Evolutionary conservation across 2,329 filamentous ascomycete genomes (phyloP), one percentile per base, ranked within the genome.

Genomic region (Cladobotryum mycophilum): DNA sequence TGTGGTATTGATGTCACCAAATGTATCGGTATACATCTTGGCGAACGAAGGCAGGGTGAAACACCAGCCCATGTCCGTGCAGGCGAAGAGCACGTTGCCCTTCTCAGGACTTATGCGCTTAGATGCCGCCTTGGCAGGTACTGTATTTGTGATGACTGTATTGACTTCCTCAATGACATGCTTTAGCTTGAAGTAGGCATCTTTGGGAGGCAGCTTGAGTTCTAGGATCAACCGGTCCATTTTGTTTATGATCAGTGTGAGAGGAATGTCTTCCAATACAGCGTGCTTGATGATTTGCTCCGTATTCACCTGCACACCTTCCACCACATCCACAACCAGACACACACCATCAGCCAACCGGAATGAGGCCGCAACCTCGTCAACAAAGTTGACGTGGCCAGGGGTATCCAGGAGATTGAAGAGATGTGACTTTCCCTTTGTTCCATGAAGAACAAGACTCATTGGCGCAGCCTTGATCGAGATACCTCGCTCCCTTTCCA

Each of bases 131-230:
- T 82, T 81, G 2, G 89, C 86, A 4, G 93, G 92, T 25, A 90
- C 76, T 3, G 88, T 86, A 65, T 88, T 90, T 64, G 95, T 89
- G 61, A 99, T 97, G 59, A 93, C 76, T 1, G 89, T 96, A 70
- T 99, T 99, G 69, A 99, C 91, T 69, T 97, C 89, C 68, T 99
- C 93, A 48, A 99, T 83, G n/a, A 96, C 90, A 67, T 97, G 91
- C 72, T 96, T 97, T 49, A 99, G 76, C 76, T 99, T 99, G 78
- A 96, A 97, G 72, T 99, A 99, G 12, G 93, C 93, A 65, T 99
- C 93, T 57, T 85, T 89, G 2, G 93, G 93, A 2, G 93, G 93
- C 13, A 99, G 78, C 67, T 95, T 95, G 46, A 99, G 76, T 70
- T 99, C 93, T 42, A 99, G 71, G 55, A 99, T 96, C 53, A 99